Percentiles rank a stretch among this genome's conserved stretches.
Evolutionary conservation across 78 protist genomes (phyloP).

Genomic region (Dictyostelium discoideum): DNA sequence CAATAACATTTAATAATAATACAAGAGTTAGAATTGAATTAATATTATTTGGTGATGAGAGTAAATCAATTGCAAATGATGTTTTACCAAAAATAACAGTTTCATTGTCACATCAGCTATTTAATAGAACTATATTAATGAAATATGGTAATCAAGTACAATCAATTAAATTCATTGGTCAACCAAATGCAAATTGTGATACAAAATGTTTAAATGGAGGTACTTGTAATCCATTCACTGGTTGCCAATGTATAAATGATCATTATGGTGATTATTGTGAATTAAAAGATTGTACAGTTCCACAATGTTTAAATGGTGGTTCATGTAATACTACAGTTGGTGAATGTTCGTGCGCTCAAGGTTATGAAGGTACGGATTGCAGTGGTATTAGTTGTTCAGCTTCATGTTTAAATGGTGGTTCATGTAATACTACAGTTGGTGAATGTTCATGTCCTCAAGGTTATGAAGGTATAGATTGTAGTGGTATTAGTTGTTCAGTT

Average conservation of each 20-base stretch:
- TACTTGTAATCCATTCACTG: not conserved
- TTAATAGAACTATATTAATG: not conserved
- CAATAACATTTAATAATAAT: not conserved
- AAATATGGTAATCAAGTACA: not conserved
- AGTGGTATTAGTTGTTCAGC: not conserved
- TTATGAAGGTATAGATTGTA: no score
- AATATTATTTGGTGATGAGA: not conserved
- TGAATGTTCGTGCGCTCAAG: not conserved
- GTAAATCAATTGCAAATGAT: not conserved
- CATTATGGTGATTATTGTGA: not conserved
- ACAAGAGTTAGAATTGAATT: not conserved
- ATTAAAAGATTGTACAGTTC: not conserved
- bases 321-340: not conserved
- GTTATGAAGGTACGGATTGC: not conserved
- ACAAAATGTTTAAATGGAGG: not conserved
- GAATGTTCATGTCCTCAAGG: no score
- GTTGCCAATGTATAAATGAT: not conserved
- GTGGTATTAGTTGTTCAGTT: not conserved
- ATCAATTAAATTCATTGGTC: not conserved
- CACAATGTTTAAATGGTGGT: slow-evolving; percentile 1
- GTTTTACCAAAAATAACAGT: not conserved
- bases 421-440: no score
- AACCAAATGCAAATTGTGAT: not conserved
- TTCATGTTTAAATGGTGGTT: not conserved
- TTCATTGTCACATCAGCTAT: not conserved